Evolutionary conservation across 352 stramenopile genomes (phyloP).

Genomic region (Globisporangium canariense): DNA sequence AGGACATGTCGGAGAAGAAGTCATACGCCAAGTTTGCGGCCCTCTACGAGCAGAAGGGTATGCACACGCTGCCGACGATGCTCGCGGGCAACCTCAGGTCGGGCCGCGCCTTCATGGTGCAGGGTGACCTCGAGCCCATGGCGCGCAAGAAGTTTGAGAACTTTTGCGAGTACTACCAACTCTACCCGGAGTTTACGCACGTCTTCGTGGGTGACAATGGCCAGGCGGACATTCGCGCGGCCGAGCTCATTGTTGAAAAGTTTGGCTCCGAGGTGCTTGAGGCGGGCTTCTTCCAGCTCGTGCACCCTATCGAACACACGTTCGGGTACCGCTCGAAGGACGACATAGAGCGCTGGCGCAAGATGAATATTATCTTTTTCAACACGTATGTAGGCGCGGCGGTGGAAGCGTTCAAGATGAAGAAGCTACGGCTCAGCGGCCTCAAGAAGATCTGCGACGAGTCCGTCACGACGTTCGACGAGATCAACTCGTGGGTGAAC

Average conservation of each 20-base stretch:
- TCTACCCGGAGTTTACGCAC: slow-evolving; percentile 98
- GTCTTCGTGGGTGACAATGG: slow-evolving; percentile 99
- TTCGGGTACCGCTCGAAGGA: slow-evolving; percentile 78
- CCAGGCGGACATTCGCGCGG: slow-evolving; percentile 90
- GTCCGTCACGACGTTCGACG: slow-evolving; percentile 45
- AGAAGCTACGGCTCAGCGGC: slow-evolving; percentile 61
- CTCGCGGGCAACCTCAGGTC: slow-evolving; percentile 93
- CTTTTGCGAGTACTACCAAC: slow-evolving; percentile 92
- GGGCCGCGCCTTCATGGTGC: slow-evolving; percentile 94
- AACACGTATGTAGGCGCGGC: slow-evolving; percentile 88
- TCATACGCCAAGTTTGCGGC: slow-evolving; percentile 97
- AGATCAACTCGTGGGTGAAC: slow-evolving; percentile 56
- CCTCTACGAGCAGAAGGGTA: slow-evolving; percentile 88
- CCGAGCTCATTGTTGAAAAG: slow-evolving; percentile 85
- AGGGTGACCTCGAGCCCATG: slow-evolving; percentile 94
- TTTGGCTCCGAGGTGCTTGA: slow-evolving; percentile 66
- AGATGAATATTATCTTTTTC: slow-evolving; percentile 91
- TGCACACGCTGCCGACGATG: slow-evolving; percentile 96
- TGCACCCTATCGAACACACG: slow-evolving; percentile 83
- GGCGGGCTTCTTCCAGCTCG: slow-evolving; percentile 87
- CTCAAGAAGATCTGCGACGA: slow-evolving; percentile 72
- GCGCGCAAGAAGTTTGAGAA: slow-evolving; percentile 97
- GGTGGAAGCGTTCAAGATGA: slow-evolving; percentile 67
- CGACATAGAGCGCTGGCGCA: slow-evolving; percentile 70
- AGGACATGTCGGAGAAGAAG: slow-evolving; percentile 97